Base-by-base conservation (phyloP, 2,329 filamentous ascomycete genomes). In the Fusarium nygamai region DNA sequence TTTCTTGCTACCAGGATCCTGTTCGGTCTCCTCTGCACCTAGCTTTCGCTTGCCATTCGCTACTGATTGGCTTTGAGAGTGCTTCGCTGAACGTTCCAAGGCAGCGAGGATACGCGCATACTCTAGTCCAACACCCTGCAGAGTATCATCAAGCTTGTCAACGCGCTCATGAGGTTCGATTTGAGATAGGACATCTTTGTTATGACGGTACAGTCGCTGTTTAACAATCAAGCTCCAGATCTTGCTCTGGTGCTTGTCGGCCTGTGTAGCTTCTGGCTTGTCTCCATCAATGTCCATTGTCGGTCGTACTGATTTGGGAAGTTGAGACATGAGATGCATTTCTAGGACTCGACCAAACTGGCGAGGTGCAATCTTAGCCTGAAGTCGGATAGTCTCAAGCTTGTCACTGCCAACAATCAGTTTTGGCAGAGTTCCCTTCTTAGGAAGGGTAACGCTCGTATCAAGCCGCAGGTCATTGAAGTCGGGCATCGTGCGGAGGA, bases 181-280 rank as follows among this genome's bases (percentile, higher is more conserved):
- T 81, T 95, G 92, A 43, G 89, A 88, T 19, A 97, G 86, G 6
- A 89, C 83, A 75, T 95, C 92, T 65, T 88, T 88, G 78, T 96
- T 96, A 77, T 94, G 92, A 50, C 89, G 87, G 80, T 93, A 95
- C 8, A 97, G 85, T 41, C 94, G 86, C 77, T 93, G 89, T 84
- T 96, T 96, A n/a, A 92, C 90, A 47, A 94, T 85, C 31, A 96
- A 82, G 36, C 91, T 86, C 93, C 93, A 97, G 50, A 94, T 87
- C 71, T 87, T 89, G 80, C 93, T 93, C 58, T 88, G 86, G 33
- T 91, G 87, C 74, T 90, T 87, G 73, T 92, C 88, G 50, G 85
- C 85, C 64, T 88, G 87, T 7, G 87, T 88, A 2, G 88, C 76
- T 20, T 78, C 82, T 80, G 76, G 84, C 78, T 71, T 82, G 80